Percentiles rank a stretch among this genome's conserved stretches.
Evolutionary conservation across 257 asterid genomes (phyloP).

Genomic region (Solanum medicagineum): DNA sequence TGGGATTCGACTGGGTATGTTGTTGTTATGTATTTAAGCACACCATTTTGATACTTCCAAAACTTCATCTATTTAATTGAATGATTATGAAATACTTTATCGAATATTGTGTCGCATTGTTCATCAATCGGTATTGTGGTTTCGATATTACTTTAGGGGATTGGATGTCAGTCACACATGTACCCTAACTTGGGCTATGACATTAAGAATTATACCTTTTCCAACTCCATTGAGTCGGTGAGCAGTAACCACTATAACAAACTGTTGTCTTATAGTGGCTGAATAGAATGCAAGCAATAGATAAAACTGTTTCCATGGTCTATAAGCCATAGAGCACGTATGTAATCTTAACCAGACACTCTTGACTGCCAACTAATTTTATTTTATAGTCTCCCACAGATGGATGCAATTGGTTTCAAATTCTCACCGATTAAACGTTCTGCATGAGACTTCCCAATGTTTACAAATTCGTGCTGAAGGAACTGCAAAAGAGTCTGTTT

Average conservation of each 20-base stretch:
- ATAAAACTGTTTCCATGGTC: not conserved
- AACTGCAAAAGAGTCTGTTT: constrained; percentile 63
- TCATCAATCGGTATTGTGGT: not conserved
- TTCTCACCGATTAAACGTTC: constrained; percentile 74
- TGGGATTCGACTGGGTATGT: too few species aligned
- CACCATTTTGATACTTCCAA: not conserved
- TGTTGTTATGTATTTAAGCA: not conserved
- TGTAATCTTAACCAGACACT: not conserved
- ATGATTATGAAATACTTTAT: not conserved
- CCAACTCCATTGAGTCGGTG: not conserved
- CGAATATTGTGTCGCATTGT: not conserved
- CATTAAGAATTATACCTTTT: not conserved
- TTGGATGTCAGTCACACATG: not conserved
- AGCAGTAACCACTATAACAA: not conserved
- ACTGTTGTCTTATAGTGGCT: not conserved
- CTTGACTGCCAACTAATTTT: not conserved
- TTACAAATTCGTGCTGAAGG: constrained; percentile 89
- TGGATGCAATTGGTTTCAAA: not conserved
- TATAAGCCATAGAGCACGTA: not conserved
- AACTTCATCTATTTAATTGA: not conserved
- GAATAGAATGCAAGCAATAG: not conserved
- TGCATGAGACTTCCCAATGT: constrained; percentile 68
- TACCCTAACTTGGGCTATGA: not conserved
- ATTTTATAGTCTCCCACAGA: not conserved
- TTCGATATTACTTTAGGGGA: not conserved